phyloP scores from a whole-genome alignment of 2,329 filamentous ascomycete genomes.

The Drechslerella dactyloides region DNA sequence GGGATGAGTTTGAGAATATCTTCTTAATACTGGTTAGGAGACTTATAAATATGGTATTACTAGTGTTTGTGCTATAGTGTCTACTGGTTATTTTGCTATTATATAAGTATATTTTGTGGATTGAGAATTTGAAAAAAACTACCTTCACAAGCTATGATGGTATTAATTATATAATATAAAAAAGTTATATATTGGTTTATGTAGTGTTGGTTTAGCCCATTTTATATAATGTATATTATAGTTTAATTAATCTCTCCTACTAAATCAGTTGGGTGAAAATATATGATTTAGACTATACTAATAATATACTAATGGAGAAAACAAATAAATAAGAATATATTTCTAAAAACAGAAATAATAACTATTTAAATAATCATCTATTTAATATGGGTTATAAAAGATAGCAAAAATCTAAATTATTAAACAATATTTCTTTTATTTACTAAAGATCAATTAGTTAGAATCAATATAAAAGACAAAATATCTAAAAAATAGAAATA shows the following conservation, averaged over 20 bases:
- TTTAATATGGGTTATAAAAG: neutral
- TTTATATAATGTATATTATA: too few species aligned
- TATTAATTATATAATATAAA: too few species aligned
- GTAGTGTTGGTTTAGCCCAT: too few species aligned
- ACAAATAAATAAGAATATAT: too few species aligned
- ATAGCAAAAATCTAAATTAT: conserved; percentile 9
- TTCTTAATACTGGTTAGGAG: conserved; percentile 75
- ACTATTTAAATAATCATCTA: conserved; percentile 10
- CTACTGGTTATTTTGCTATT: conserved; percentile 76
- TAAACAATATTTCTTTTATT: conserved; percentile 5
- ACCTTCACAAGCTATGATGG: conserved; percentile 89
- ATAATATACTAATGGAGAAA: too few species aligned
- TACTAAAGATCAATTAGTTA: neutral
- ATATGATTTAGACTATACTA: too few species aligned
- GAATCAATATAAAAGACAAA: conserved; percentile 16
- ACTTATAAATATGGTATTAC: conserved; percentile 73
- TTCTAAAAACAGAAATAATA: neutral
- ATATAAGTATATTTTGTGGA: conserved; percentile 78
- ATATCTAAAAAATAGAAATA: neutral
- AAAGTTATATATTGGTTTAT: too few species aligned
- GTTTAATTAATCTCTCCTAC: too few species aligned
- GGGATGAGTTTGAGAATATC: conserved; percentile 69
- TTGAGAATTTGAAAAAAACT: conserved; percentile 75
- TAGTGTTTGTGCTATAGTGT: conserved; percentile 78
- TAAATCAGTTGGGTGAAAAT: too few species aligned